Evolutionary conservation across 2,329 filamentous ascomycete species (phyloP).

Genomic region (Tolypocladium endophyticum): DNA sequence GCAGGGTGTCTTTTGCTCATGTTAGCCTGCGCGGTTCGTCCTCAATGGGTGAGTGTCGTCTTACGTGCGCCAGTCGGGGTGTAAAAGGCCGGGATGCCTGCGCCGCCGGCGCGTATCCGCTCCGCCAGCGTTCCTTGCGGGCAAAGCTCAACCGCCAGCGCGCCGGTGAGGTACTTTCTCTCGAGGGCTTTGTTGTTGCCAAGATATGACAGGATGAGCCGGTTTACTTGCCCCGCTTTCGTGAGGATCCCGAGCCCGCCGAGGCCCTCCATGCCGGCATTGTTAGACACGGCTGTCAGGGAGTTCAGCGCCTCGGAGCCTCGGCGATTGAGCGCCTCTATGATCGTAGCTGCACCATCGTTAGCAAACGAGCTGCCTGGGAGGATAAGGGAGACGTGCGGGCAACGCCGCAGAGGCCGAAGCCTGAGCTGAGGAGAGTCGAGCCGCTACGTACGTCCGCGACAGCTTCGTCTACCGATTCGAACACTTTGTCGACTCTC

Average conservation of each 20-base stretch:
- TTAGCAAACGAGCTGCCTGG: background rate
- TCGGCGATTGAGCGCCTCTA: slow-evolving; percentile 52
- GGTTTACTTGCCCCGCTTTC: slow-evolving; percentile 57
- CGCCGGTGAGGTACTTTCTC: slow-evolving; percentile 62
- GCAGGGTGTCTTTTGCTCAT: slow-evolving; percentile 42
- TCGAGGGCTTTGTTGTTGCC: slow-evolving; percentile 70
- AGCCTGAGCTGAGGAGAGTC: slow-evolving; percentile 65
- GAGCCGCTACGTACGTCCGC: slow-evolving; percentile 60
- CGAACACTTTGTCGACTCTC: slow-evolving; percentile 35
- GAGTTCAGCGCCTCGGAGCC: slow-evolving; percentile 51
- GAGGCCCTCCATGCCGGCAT: slow-evolving; percentile 60
- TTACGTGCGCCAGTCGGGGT: slow-evolving; percentile 62
- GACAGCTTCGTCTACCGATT: slow-evolving; percentile 56
- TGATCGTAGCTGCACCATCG: slow-evolving; percentile 50
- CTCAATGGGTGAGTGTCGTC: slow-evolving; percentile 14
- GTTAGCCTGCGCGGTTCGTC: background rate
- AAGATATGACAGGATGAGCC: slow-evolving; percentile 65
- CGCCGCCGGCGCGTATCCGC: slow-evolving; percentile 60
- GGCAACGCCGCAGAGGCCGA: slow-evolving; percentile 71
- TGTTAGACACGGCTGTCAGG: slow-evolving; percentile 71
- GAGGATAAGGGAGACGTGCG: slow-evolving; percentile 27
- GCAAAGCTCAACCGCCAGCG: slow-evolving; percentile 65
- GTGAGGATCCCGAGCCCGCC: slow-evolving; percentile 60
- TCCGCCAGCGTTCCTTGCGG: slow-evolving; percentile 68
- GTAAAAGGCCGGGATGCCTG: slow-evolving; percentile 72